Conservation (phyloP, 2,329 filamentous ascomycete genomes). For the Gnomoniopsis smithogilvyi region DNA sequence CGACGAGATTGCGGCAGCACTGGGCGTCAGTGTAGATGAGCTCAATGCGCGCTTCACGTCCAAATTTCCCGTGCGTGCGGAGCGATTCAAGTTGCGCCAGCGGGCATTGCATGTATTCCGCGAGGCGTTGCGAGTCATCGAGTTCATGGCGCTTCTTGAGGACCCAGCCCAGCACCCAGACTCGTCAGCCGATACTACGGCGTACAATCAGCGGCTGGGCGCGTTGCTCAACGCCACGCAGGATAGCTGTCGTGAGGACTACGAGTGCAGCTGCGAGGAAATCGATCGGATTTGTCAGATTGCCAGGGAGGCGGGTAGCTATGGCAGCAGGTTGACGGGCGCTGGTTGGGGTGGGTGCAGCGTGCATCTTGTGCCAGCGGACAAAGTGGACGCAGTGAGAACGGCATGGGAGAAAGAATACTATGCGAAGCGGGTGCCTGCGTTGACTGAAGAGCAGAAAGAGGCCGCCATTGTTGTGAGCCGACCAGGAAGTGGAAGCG, state of each 20-base stretch:
- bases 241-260: constrained; percentile 78
- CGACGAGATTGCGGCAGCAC: constrained; percentile 72
- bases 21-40: constrained; percentile 66
- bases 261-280: constrained; percentile 89
- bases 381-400: constrained; percentile 76
- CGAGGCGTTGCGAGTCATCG: constrained; percentile 81
- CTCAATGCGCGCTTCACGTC: constrained; percentile 78
- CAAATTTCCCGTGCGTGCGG: constrained; percentile 83
- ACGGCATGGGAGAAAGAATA: constrained; percentile 78
- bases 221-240: constrained; percentile 87
- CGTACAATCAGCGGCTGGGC: constrained; percentile 69
- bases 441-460: constrained; percentile 66
- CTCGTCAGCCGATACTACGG: constrained; percentile 50
- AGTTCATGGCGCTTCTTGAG: constrained; percentile 77
- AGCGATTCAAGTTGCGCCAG: constrained; percentile 82
- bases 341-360: constrained; percentile 97
- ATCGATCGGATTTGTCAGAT: constrained; percentile 86
- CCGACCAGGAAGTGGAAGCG: constrained; percentile 75
- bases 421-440: constrained; percentile 59
- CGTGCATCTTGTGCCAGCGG: constrained; percentile 84
- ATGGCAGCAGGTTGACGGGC: constrained; percentile 83
- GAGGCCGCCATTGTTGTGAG: constrained; percentile 83
- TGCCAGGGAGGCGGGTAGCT: constrained; percentile 73
- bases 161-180: constrained; percentile 36
- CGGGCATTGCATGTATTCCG: constrained; percentile 87